Base-by-base conservation (phyloP, 2,329 filamentous ascomycete genomes). In the Calonectria pauciramosa region DNA sequence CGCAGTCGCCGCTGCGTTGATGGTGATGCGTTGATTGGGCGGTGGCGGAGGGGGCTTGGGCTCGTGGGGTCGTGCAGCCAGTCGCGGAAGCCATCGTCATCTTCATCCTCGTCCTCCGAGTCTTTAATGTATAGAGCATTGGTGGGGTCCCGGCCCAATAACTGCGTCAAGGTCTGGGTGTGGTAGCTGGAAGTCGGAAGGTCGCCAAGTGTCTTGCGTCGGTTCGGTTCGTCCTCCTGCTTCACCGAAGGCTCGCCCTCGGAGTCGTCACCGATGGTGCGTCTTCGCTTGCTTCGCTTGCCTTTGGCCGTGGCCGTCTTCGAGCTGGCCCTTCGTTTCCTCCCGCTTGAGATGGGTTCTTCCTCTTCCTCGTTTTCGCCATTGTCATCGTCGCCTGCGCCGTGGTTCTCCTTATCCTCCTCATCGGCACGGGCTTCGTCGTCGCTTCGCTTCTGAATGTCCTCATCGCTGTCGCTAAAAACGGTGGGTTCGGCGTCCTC, bases 151-250 rank as follows among this genome's bases (percentile, higher is more conserved):
- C 78, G 78, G 2, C 80, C 80, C 16, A 86, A 74, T 32, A 87
- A 82, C 69, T 87, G 86, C 18, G 86, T 87, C 70, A 87, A 76
- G 4, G 86, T 87, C 72, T 87, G 86, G 18, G 86, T 87, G 54
- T 86, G 84, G 44, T 84, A 86, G 11, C 78, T 84, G 7, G 84
- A 82, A 51, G 79, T 81, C 11, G 83, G 74, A 51, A 76, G 14
- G 51, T 85, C 84, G n/a, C 83, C 83, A 34, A 78, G 75, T 2
- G 84, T 85, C 76, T 75, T 85, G 26, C 83, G 80, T 66, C 82
- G 76, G 28, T 10, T 72, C 30, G 79, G 74, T 56, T 68, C 32
- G 23, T 60, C 77, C 26, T 71, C 74, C 41, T 72, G 73, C 34
- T 79, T 82, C 34, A 70, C 73, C 18, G 44, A 71, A 2, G 75